phyloP scores from a whole-genome alignment of 805 yeast genomes.

The Myxozyma geophila region DNA sequence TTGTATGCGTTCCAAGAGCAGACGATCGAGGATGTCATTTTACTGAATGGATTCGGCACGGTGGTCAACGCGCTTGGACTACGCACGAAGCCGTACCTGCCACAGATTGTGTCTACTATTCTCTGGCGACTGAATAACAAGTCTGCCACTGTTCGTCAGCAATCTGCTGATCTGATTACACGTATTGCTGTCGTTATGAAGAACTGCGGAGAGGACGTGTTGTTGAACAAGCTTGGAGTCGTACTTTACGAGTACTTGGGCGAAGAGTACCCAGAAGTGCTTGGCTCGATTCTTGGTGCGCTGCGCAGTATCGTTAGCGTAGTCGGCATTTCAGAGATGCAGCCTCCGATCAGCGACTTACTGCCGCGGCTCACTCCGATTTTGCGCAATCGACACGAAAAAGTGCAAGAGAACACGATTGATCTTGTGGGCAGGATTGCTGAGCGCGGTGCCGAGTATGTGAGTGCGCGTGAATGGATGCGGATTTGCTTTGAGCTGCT shows the following conservation, averaged over 20 bases:
- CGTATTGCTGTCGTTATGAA: slow-evolving; percentile 69
- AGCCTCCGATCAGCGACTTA: slow-evolving; percentile 82
- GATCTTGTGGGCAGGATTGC: slow-evolving; percentile 83
- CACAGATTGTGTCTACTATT: slow-evolving; percentile 71
- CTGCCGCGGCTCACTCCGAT: slow-evolving; percentile 91
- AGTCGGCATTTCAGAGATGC: slow-evolving; percentile 62
- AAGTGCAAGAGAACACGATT: slow-evolving; percentile 84
- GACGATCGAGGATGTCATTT: slow-evolving; percentile 56
- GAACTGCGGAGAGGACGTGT: slow-evolving; percentile 63
- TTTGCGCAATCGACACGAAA: slow-evolving; percentile 83
- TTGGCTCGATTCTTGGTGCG: slow-evolving; percentile 82
- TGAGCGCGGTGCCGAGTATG: slow-evolving; percentile 73
- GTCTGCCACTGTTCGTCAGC: slow-evolving; percentile 73
- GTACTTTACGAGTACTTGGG: slow-evolving; percentile 90
- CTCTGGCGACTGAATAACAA: slow-evolving; percentile 75
- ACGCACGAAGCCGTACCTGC: slow-evolving; percentile 70
- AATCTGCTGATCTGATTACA: slow-evolving; percentile 77
- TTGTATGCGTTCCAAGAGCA: slow-evolving; percentile 83
- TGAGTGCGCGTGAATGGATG: slow-evolving; percentile 96
- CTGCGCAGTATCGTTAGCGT: slow-evolving; percentile 63
- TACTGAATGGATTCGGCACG: slow-evolving; percentile 67
- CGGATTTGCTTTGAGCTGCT: slow-evolving; percentile 87
- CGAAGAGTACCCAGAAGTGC: slow-evolving; percentile 90
- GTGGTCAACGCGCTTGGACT: slow-evolving; percentile 64
- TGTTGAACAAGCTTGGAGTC: slow-evolving; percentile 69